Base-by-base conservation (phyloP, 345 rosid species). In the Hibiscus mutabilis region DNA sequence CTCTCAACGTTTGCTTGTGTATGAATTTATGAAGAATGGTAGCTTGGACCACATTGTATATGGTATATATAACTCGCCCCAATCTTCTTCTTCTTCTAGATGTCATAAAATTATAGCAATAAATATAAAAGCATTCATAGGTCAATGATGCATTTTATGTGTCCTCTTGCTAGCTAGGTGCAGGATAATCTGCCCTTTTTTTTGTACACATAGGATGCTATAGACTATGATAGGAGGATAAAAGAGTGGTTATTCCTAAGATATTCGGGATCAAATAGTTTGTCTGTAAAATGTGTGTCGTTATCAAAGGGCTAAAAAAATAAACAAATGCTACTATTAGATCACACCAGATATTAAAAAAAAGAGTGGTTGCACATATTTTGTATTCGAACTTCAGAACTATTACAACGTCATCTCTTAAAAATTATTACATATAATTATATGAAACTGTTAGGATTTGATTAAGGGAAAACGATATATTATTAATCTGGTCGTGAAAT, bases 21-120 rank as follows among this genome's bases (percentile, higher is more conserved):
- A 88, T 66, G 93, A 86, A 68, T 86, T 77, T 76, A 76, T 86
- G 87, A 81, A 86, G 79, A 86, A 88, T 69, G 74, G 82, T 67
- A 86, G 93, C 86, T 74, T 86, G 79, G 93, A 88, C 73, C 82
- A 75, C 76, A 78, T 82, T 21, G 31, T 88, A 51, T 78, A 86
- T 25, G 88, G 90, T 83, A 77, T 57, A 5, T 2, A 46, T 24
- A 53, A 13, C 35, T 24, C 70, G 6, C 12, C 18, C 14, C 18
- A 9, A 49, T 19, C 10, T 0, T 22, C 55, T 49, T 49, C 19
- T 49, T 14, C 55, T 49, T 49, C 55, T 47, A 13, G 1, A 37
- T 6, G 9, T 37, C 42, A 37, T 37, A 37, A 37, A 37, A 37
- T 37, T 37, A 37, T 37, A 8, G 11, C 42, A 6, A 37, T 7